Base-by-base conservation (phyloP, 2,329 filamentous ascomycete species). In the Pestalotiopsis sp. region DNA sequence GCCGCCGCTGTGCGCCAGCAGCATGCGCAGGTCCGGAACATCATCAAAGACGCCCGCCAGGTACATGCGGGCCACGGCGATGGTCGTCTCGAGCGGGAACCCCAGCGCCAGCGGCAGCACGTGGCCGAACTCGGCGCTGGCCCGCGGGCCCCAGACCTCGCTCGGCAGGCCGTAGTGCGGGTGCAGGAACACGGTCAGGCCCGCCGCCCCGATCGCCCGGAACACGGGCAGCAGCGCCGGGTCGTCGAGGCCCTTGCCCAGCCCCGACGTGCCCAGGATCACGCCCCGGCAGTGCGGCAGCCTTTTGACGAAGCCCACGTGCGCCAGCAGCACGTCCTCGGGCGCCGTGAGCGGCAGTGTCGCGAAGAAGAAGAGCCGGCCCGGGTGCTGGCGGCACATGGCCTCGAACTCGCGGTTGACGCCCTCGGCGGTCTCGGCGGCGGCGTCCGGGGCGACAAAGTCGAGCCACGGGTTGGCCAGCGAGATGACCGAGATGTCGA, bases 381-480 rank as follows among this genome's bases (percentile, higher is more conserved):
- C 90, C 0, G 88, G 87, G 69, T 91, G 87, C 62, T 84, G 78
- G 5, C 82, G 83, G 81, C 95, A 97, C 80, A 94, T 91, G 59
- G 78, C 76, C 64, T 94, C 89, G 66, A 97, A 91, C 72, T 95
- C 93, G 72, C 91, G 84, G 79, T 97, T 98, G 78, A 97, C 91
- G 0, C 84, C 84, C 66, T 82, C 76, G 0, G 93, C 93, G 63
- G 91, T 89, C 38, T 80, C 78, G 1, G 86, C 87, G 0, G 93
- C 92, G 72, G 91, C 87, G 4, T 83, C 78, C 0, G 88, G 77
- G 11, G 84, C 78, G 0, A 97, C 81, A 77, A 97, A 98, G 80
- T 98, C 95, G 2, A 98, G 87, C 95, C 95, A 98, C 0, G 95
- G 95, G 77, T 98, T 98, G 14, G 95, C 95, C 25, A 97, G 89